A percentile compares a stretch with the other conserved stretches of the same genome.
These are phyloP conservation scores for Chlamydomonas asymmetrica DNA, from an alignment of 139 green algal genomes.

Conservation along the genomic window DNA sequence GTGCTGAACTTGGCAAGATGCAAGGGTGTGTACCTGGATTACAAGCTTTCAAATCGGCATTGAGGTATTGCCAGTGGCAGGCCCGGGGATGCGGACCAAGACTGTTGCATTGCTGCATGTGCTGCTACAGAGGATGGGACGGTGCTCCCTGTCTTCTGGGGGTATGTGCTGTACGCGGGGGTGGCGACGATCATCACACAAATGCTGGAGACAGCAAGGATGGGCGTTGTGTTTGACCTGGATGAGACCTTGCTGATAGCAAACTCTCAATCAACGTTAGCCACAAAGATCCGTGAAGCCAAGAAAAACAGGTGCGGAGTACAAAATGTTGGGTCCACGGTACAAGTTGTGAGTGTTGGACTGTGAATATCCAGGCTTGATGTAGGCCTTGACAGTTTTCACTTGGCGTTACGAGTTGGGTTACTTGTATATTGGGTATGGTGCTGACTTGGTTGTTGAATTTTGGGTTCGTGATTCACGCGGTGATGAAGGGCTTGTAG, in stretches of 20 bases:
- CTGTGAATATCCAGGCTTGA: too few relatives aligned
- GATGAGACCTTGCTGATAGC: constrained; percentile 87
- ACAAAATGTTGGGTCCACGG: too few relatives aligned
- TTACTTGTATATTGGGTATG: too few relatives aligned
- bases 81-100: too few relatives aligned
- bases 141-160: constrained; percentile 55
- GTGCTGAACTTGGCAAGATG: not conserved
- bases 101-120: not conserved
- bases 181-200: constrained; percentile 33
- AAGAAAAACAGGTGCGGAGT: constrained; percentile 15
- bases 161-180: constrained; percentile 51
- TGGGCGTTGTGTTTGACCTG: constrained; percentile 84
- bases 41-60: too few relatives aligned
- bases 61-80: too few relatives aligned
- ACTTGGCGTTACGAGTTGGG: too few relatives aligned
- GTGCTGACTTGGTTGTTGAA: too few relatives aligned
- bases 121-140: constrained; percentile 38
- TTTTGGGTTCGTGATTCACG: too few relatives aligned
- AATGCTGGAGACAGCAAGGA: constrained; percentile 57
- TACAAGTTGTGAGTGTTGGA: too few relatives aligned
- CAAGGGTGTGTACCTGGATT: not conserved
- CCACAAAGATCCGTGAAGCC: constrained; percentile 27
- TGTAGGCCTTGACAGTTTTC: too few relatives aligned
- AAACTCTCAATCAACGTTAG: constrained; percentile 49
- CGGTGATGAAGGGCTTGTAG: too few relatives aligned